Evolutionary conservation across 768 basidiomycete species (phyloP), one percentile per base, ranked within the genome.

Genomic region (Leucosporidium scottii): DNA sequence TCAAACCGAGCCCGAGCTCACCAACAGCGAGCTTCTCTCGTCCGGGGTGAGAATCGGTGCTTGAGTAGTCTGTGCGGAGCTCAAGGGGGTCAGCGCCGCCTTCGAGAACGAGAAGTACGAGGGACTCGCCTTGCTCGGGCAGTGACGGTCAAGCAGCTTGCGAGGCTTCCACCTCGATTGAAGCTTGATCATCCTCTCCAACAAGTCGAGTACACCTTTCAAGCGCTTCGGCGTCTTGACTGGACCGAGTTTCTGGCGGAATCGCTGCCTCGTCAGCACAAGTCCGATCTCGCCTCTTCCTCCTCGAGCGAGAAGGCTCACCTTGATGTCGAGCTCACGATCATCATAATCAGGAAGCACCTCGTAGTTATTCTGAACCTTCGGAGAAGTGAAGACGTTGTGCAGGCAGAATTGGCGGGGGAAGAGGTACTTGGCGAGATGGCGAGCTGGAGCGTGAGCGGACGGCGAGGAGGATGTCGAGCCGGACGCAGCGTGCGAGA

Each of bases 361-460:
- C 44, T 60, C 61, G 13, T 62, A 47, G 47, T 59, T 59, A 23
- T 72, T 60, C 50, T 73, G 39, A 2, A 44, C 44, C n/a, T 62
- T 69, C 55, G 71, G 90, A 91, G 7, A 85, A 81, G 72, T 80
- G 68, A 92, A 93, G 3, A 86, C 82, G 71, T 80, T 88, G 7
- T 81, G 75, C 1, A 96, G 75, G 0, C 84, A 83, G 74, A 86
- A 91, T 73, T 92, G 89, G 50, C 86, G 82, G 13, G 92, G 86
- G 74, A 98, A 94, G 2, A 98, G 80, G 74, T 91, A 87, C 79
- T 92, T 93, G 44, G 87, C 82, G 1, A 91, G 78, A 69, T 85
- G 85, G 50, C 87, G 82, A 44, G 39, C 39, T 6, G 39, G 15
- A 44, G 39, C 39, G 7, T 44, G 39, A 15, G 8, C 0, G 84